A percentile compares a stretch with the other conserved stretches of the same genome.
These are phyloP conservation scores for Medicago lupulina DNA, from an alignment of 306 rosid genomes.

Conservation along the genomic window DNA sequence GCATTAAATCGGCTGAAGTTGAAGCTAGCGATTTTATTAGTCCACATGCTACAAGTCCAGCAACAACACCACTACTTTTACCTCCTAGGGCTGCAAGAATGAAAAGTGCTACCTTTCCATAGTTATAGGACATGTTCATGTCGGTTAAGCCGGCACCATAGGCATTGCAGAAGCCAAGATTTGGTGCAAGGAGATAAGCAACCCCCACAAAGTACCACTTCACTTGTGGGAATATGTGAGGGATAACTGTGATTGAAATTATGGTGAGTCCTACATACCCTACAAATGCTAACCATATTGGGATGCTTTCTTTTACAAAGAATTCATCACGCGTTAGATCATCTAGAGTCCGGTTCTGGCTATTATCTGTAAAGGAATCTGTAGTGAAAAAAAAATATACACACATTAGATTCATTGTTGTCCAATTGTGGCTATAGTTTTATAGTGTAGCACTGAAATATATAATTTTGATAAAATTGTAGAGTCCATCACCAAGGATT, in stretches of 20 bases:
- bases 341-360: constrained; percentile 46
- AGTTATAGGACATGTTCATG: constrained; percentile 88
- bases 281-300: constrained; percentile 70
- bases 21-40: constrained; percentile 83
- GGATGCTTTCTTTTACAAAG: constrained; percentile 69
- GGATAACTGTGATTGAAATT: constrained; percentile 66
- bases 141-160: constrained; percentile 87
- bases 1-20: constrained; percentile 89
- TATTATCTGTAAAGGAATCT: constrained; percentile 39
- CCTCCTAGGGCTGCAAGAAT: constrained; percentile 75
- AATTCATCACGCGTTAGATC: constrained; percentile 68
- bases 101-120: constrained; percentile 90
- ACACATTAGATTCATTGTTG: not conserved
- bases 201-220: constrained; percentile 80
- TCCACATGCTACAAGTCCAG: constrained; percentile 58
- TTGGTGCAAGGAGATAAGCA: constrained; percentile 78
- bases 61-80: constrained; percentile 58
- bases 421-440: not conserved
- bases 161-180: constrained; percentile 91
- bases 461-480: constrained; percentile 74
- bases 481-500: constrained; percentile 91
- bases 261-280: constrained; percentile 66
- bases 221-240: constrained; percentile 76
- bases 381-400: not conserved
- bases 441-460: constrained; percentile 47